Evolutionary conservation across 2,329 filamentous ascomycete genomes (phyloP).

Genomic region (Cladosporium oxysporum): DNA sequence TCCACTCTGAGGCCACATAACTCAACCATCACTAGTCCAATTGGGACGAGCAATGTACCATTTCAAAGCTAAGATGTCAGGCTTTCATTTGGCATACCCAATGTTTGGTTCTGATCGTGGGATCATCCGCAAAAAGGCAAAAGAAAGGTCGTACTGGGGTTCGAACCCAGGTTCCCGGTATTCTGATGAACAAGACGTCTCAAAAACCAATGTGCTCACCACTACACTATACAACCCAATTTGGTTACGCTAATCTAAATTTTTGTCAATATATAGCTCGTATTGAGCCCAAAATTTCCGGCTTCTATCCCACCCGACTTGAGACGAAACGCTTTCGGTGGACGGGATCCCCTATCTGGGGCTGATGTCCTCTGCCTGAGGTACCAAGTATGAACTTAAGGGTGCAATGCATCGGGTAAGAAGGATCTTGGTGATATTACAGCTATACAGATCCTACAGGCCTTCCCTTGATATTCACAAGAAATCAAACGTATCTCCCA

Average conservation of each 20-base stretch:
- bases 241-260: neutral
- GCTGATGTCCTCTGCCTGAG: no score
- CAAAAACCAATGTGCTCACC: conserved; percentile 14
- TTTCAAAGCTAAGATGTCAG: neutral
- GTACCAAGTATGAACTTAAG: no score
- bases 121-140: neutral
- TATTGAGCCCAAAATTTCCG: neutral
- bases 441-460: neutral
- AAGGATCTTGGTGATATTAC: neutral
- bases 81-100: neutral
- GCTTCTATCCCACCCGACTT: neutral
- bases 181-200: neutral
- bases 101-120: neutral
- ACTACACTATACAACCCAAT: conserved; percentile 2
- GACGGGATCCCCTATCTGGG: no score
- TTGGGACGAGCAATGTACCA: neutral
- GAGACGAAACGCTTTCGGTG: neutral
- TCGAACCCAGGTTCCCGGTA: conserved; percentile 13
- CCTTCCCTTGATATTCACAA: conserved; percentile 51
- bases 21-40: neutral
- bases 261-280: neutral
- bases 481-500: conserved; percentile 87
- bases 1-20: neutral
- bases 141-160: conserved; percentile 6
- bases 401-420: no score